phyloP scores from a whole-genome alignment of 1,284 basidiomycete genomes.

The Leccinum pallidistipes region DNA sequence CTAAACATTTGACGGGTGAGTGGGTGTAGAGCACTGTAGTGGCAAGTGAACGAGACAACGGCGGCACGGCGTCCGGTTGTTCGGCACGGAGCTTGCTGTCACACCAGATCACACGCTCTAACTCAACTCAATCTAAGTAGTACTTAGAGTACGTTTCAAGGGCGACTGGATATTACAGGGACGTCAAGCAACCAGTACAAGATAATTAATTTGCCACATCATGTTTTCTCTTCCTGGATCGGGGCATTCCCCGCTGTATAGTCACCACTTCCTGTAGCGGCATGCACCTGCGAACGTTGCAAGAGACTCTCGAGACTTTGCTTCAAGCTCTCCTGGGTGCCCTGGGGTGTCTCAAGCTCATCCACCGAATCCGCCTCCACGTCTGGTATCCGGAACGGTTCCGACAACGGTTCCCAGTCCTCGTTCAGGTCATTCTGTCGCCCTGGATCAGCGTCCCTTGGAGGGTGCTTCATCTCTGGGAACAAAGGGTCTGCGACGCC shows the following conservation, averaged over 20 bases:
- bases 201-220: not conserved
- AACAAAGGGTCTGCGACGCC: conserved; percentile 33
- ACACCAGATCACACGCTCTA: not conserved
- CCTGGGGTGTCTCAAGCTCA: conserved; percentile 7
- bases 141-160: not conserved
- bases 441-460: conserved; percentile 5
- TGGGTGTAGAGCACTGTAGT: not conserved
- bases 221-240: not conserved
- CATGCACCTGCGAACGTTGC: conserved; percentile 11
- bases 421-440: not conserved
- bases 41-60: not conserved
- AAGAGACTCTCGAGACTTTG: conserved; percentile 27
- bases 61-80: not conserved
- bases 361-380: not conserved
- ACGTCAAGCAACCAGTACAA: conserved; percentile 9
- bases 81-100: conserved; percentile 20
- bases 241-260: not conserved
- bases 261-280: not conserved
- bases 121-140: not conserved
- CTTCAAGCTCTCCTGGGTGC: conserved; percentile 20
- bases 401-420: conserved; percentile 31
- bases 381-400: conserved; percentile 5
- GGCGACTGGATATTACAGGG: not conserved
- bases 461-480: conserved; percentile 25
- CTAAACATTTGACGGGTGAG: conserved; percentile 1